phyloP scores from a whole-genome alignment of 768 basidiomycete genomes.

The Flagelloscypha sp. region DNA sequence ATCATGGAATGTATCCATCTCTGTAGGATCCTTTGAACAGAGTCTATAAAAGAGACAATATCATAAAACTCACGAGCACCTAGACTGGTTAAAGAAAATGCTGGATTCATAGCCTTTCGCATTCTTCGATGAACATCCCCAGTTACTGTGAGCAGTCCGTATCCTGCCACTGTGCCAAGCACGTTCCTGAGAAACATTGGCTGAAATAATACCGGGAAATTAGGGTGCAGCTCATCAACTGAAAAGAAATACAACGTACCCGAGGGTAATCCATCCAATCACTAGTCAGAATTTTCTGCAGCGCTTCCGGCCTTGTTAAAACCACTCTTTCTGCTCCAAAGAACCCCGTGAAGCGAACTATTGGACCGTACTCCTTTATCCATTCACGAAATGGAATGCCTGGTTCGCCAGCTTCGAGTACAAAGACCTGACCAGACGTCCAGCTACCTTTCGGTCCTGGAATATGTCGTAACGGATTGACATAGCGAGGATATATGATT shows the following conservation, averaged over 20 bases:
- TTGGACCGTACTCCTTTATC: conserved; percentile 36
- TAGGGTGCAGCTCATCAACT: too few relatives aligned
- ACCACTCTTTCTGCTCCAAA: conserved; percentile 38
- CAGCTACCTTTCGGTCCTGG: conserved; percentile 28
- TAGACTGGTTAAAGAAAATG: conserved; percentile 38
- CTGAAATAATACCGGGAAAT: too few relatives aligned
- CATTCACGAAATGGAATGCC: conserved; percentile 38
- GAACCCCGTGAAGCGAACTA: conserved; percentile 36
- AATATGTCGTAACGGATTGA: conserved; percentile 29
- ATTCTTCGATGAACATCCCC: conserved; percentile 41
- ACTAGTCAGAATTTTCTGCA: conserved; percentile 34
- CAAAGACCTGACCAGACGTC: conserved; percentile 29
- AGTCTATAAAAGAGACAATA: neutral
- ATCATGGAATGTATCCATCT: conserved; percentile 40
- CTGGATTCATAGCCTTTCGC: conserved; percentile 45
- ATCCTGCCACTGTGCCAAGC: conserved; percentile 33
- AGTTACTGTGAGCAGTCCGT: conserved; percentile 40
- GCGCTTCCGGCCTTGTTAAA: conserved; percentile 34
- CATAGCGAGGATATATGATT: conserved; percentile 24
- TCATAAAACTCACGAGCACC: conserved; percentile 23
- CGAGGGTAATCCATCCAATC: conserved; percentile 40
- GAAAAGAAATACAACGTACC: too few relatives aligned
- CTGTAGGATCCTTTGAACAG: too few relatives aligned
- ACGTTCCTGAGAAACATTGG: conserved; percentile 35
- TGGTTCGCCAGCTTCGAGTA: conserved; percentile 29